These are phyloP conservation scores for Oxalis stricta DNA, from an alignment of 441 rosid genomes.

Conservation along the genomic window DNA sequence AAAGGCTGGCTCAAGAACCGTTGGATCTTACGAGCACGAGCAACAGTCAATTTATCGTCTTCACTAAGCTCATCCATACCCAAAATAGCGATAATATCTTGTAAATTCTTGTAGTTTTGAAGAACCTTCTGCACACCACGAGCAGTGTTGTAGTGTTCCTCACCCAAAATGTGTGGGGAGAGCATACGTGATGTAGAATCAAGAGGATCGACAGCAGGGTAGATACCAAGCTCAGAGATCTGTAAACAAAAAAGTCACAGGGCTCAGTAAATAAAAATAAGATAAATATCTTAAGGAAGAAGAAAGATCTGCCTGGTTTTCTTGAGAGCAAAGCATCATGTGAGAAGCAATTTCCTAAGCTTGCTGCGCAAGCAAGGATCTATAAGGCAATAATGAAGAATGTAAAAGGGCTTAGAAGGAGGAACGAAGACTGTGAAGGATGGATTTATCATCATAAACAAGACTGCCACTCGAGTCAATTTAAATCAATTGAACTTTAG, in stretches of 20 bases:
- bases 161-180: conserved; percentile 88
- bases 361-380: too few species aligned
- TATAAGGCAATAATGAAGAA: too few species aligned
- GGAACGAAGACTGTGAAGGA: too few species aligned
- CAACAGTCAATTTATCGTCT: conserved; percentile 89
- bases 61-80: conserved; percentile 99
- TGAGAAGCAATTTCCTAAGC: too few species aligned
- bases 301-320: too few species aligned
- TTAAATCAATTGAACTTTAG: too few species aligned
- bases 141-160: conserved; percentile 89
- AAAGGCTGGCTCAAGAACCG: conserved; percentile 96
- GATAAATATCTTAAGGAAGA: too few species aligned
- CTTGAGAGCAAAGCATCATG: too few species aligned
- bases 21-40: conserved; percentile 93
- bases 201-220: conserved; percentile 93
- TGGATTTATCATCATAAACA: too few species aligned
- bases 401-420: too few species aligned
- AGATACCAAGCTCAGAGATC: conserved; percentile 96
- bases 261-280: too few species aligned
- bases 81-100: conserved; percentile 92
- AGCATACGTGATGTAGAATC: conserved; percentile 99
- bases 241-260: conserved; percentile 10
- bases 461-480: too few species aligned
- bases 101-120: conserved; percentile 91
- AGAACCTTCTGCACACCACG: conserved; percentile 96